Evolutionary conservation across 2,329 filamentous ascomycete species (phyloP).

Genomic region (Aspergillus sp.): DNA sequence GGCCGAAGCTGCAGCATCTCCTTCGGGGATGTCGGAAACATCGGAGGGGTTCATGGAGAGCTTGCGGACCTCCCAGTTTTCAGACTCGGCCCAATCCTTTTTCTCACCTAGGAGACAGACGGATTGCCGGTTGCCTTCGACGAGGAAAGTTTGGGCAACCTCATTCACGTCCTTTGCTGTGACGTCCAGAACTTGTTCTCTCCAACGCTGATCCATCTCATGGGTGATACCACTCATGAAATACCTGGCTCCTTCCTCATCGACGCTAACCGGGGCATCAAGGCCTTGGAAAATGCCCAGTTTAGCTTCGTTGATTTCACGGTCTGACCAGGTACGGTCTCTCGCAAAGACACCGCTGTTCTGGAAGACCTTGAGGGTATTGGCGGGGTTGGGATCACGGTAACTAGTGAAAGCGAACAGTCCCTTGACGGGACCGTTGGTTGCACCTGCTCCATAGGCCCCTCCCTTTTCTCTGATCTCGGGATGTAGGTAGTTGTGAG

Average conservation of each 20-base stretch:
- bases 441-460: conserved; percentile 90
- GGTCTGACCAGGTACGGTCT: conserved; percentile 75
- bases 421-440: conserved; percentile 74
- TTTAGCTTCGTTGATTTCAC: conserved; percentile 93
- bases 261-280: conserved; percentile 85
- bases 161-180: conserved; percentile 74
- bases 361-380: conserved; percentile 81
- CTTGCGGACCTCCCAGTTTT: conserved; percentile 74
- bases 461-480: conserved; percentile 98
- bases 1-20: conserved; percentile 24
- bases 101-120: conserved; percentile 78
- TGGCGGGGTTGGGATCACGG: conserved; percentile 90
- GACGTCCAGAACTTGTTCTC: conserved; percentile 85
- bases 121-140: conserved; percentile 63
- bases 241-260: conserved; percentile 78
- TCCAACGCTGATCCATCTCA: conserved; percentile 81
- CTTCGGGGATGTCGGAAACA: conserved; percentile 12
- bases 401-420: conserved; percentile 96
- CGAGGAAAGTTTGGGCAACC: conserved; percentile 78
- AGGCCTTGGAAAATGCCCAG: conserved; percentile 89
- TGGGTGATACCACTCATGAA: conserved; percentile 85
- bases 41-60: conserved; percentile 58
- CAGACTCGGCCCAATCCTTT: conserved; percentile 68
- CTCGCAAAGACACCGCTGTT: conserved; percentile 80
- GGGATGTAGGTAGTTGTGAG: conserved; percentile 94